Percentiles rank a stretch among this genome's conserved stretches.
Evolutionary conservation across 148 eudicot genomes (phyloP).

Genomic region (Rhododendron mucronatum): DNA sequence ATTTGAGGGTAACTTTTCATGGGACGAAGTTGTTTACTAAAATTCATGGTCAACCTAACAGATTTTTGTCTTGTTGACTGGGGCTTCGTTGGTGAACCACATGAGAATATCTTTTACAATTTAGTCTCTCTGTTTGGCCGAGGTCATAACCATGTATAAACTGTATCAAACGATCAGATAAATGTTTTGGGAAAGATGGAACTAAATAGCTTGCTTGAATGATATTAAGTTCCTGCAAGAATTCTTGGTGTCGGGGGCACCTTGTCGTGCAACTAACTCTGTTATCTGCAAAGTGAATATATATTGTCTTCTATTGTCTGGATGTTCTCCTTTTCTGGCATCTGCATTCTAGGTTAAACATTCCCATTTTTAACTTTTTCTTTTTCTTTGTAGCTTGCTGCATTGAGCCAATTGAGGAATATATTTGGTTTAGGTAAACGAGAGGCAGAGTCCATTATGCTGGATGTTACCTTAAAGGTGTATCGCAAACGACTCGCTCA

Average conservation of each 20-base stretch:
- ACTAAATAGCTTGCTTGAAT: neutral
- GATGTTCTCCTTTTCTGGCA: neutral
- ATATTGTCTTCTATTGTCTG: neutral
- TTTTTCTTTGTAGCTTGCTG: conserved; percentile 54
- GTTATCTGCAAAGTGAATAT: neutral
- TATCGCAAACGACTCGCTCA: conserved; percentile 74
- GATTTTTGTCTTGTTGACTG: neutral
- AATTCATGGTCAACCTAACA: neutral
- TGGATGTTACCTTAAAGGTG: conserved; percentile 73
- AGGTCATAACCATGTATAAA: neutral
- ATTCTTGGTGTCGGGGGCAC: conserved; percentile 4
- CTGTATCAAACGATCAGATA: neutral
- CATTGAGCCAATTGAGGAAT: conserved; percentile 78
- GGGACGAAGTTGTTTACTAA: neutral
- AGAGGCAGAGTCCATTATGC: conserved; percentile 67
- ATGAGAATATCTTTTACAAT: neutral
- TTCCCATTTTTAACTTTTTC: conserved; percentile 1
- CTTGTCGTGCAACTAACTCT: neutral
- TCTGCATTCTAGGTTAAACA: neutral
- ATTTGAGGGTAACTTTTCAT: neutral
- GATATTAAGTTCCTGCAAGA: neutral
- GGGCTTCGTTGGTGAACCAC: neutral
- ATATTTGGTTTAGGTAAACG: conserved; percentile 90
- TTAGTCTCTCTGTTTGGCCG: neutral
- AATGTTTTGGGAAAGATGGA: neutral